A percentile compares a stretch with the other conserved stretches of the same genome.
Evolutionary conservation across 1,284 basidiomycete genomes (phyloP).

Genomic region (Salmacisia buchloeana): DNA sequence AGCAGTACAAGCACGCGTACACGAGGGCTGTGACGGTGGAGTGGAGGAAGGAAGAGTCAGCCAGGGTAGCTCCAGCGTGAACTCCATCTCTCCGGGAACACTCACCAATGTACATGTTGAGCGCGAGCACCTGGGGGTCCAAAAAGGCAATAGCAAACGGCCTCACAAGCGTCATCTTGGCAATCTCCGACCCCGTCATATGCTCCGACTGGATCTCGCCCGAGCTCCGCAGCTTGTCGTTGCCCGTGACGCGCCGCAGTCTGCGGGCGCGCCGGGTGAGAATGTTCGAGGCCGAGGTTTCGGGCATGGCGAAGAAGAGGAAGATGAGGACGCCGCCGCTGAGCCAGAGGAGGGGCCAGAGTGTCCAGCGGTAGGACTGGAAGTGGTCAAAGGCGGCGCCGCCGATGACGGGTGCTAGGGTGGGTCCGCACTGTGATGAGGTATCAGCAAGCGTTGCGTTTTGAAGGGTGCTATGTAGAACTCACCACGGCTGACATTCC

Average conservation of each 20-base stretch:
- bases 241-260: constrained; percentile 50
- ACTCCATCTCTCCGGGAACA: too few relatives aligned
- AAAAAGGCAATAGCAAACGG: constrained; percentile 36
- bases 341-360: constrained; percentile 50
- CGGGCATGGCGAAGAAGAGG: constrained; percentile 42
- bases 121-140: constrained; percentile 26
- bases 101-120: constrained; percentile 13
- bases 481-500: not conserved
- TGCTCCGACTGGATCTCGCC: constrained; percentile 43
- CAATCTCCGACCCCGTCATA: constrained; percentile 27
- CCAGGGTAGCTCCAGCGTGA: too few relatives aligned
- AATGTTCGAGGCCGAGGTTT: constrained; percentile 50
- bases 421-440: constrained; percentile 33
- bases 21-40: constrained; percentile 38
- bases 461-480: too few relatives aligned
- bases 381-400: constrained; percentile 26
- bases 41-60: constrained; percentile 26
- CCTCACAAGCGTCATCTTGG: constrained; percentile 30
- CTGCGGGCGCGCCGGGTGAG: constrained; percentile 48
- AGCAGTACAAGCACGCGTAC: constrained; percentile 26
- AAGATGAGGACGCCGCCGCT: constrained; percentile 46
- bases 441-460: too few relatives aligned
- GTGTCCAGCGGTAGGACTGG: constrained; percentile 39
- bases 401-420: constrained; percentile 34
- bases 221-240: constrained; percentile 44